phyloP scores from a whole-genome alignment of 495 filamentous ascomycete genomes.

The Aspergillus olivimuriae region DNA sequence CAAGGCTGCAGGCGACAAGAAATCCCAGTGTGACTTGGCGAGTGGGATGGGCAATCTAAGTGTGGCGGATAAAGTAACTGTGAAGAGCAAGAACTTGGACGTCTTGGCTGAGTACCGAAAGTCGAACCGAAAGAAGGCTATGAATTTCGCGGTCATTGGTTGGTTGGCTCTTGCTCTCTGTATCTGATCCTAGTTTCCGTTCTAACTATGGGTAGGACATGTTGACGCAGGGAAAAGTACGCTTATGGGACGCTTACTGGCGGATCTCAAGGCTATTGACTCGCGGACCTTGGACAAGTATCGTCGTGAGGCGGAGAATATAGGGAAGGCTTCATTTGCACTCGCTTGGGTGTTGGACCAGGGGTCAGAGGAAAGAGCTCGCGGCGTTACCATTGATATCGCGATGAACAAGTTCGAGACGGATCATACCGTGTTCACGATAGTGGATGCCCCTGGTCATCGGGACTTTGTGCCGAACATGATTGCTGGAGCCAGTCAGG shows the following conservation, averaged over 20 bases:
- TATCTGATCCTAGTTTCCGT: neutral
- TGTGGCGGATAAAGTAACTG: slow-evolving; percentile 62
- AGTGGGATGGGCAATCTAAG: slow-evolving; percentile 52
- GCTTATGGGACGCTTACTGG: slow-evolving; percentile 89
- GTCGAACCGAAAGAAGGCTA: slow-evolving; percentile 66
- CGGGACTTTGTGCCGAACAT: slow-evolving; percentile 97
- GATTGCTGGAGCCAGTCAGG: slow-evolving; percentile 94
- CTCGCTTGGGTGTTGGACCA: slow-evolving; percentile 96
- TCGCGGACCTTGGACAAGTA: slow-evolving; percentile 84
- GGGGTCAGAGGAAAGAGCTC: slow-evolving; percentile 73
- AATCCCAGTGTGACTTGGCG: slow-evolving; percentile 31
- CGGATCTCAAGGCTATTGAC: slow-evolving; percentile 81
- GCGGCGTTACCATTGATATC: slow-evolving; percentile 97
- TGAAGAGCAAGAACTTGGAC: slow-evolving; percentile 81
- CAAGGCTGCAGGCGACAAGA: slow-evolving; percentile 37
- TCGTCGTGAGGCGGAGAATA: slow-evolving; percentile 77
- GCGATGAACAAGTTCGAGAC: slow-evolving; percentile 93
- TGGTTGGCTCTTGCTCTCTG: slow-evolving; percentile 16
- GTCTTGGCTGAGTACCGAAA: slow-evolving; percentile 78
- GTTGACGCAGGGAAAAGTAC: slow-evolving; percentile 98
- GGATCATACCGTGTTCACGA: slow-evolving; percentile 77
- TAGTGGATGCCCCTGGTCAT: slow-evolving; percentile 92
- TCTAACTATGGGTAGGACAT: slow-evolving; percentile 55
- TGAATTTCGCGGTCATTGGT: slow-evolving; percentile 96
- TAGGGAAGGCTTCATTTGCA: slow-evolving; percentile 92